phyloP scores from a whole-genome alignment of 352 stramenopile species.

The Phytophthora uliginosa region DNA sequence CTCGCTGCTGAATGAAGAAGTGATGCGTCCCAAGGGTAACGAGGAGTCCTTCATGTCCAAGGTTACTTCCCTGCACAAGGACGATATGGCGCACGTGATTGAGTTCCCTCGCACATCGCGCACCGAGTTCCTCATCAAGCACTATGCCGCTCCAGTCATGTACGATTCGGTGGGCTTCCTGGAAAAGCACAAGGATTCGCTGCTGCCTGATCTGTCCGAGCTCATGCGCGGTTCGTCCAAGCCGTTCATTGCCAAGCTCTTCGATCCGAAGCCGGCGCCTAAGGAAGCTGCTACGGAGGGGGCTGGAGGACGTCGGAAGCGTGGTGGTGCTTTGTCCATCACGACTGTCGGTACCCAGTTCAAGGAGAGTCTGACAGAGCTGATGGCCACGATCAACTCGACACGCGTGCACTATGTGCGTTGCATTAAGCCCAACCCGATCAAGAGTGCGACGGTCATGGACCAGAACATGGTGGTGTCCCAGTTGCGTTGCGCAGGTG shows the following conservation, averaged over 20 bases:
- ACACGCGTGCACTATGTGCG: slow-evolving; percentile 99
- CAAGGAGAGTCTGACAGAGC: slow-evolving; percentile 92
- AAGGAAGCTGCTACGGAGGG: slow-evolving; percentile 48
- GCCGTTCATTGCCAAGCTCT: slow-evolving; percentile 78
- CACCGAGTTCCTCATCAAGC: slow-evolving; percentile 95
- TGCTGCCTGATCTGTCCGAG: slow-evolving; percentile 95
- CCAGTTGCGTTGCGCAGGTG: slow-evolving; percentile 98
- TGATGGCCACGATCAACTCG: slow-evolving; percentile 97
- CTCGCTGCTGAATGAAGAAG: slow-evolving; percentile 92
- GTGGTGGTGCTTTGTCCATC: slow-evolving; percentile 69
- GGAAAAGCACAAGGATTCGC: slow-evolving; percentile 97
- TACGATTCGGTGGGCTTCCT: slow-evolving; percentile 96
- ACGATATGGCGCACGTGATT: slow-evolving; percentile 87
- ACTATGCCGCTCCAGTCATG: slow-evolving; percentile 96
- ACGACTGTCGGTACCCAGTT: slow-evolving; percentile 93
- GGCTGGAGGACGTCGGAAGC: slow-evolving; percentile 54
- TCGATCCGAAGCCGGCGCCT: slow-evolving; percentile 70
- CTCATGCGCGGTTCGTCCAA: slow-evolving; percentile 85
- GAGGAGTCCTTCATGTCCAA: slow-evolving; percentile 91
- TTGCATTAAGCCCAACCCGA: slow-evolving; percentile 99
- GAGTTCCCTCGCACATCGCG: slow-evolving; percentile 86
- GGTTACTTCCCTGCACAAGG: slow-evolving; percentile 85
- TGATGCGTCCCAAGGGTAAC: slow-evolving; percentile 89
- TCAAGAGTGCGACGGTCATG: slow-evolving; percentile 93
- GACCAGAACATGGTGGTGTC: slow-evolving; percentile 96